A percentile compares a stretch with the other conserved stretches of the same genome.
These are phyloP conservation scores for Guyanaporus albipodus DNA, from an alignment of 768 basidiomycete genomes.

Conservation along the genomic window DNA sequence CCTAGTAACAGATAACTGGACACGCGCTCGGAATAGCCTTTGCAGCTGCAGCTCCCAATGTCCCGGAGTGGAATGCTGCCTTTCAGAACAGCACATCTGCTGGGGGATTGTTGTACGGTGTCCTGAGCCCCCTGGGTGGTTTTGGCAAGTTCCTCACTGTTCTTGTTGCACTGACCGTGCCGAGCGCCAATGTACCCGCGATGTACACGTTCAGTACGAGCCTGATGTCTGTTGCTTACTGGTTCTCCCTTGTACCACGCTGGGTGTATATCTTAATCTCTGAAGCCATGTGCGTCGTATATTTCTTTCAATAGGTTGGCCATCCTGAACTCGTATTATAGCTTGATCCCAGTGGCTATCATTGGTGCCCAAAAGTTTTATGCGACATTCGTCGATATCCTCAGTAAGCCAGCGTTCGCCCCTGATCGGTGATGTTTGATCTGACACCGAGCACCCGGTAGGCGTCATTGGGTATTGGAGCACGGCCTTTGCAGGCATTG, in stretches of 20 bases:
- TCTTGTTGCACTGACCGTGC: constrained; percentile 49
- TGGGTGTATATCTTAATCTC: constrained; percentile 46
- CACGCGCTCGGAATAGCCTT: constrained; percentile 46
- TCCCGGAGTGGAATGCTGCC: constrained; percentile 38
- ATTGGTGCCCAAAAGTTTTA: constrained; percentile 45
- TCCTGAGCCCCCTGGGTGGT: constrained; percentile 37
- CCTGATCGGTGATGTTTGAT: too few relatives aligned
- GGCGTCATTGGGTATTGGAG: constrained; percentile 47
- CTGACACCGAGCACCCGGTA: too few relatives aligned
- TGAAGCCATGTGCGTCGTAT: constrained; percentile 37
- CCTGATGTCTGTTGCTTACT: constrained; percentile 36
- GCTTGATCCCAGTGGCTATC: constrained; percentile 45
- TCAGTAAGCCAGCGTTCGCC: too few relatives aligned
- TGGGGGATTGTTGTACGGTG: constrained; percentile 41
- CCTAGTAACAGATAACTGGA: constrained; percentile 30
- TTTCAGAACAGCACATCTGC: constrained; percentile 41
- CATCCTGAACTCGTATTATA: constrained; percentile 10
- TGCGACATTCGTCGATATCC: constrained; percentile 39
- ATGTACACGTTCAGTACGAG: constrained; percentile 54
- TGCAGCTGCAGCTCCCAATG: constrained; percentile 37
- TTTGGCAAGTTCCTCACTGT: constrained; percentile 48
- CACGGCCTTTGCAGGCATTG: constrained; percentile 34
- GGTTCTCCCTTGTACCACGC: constrained; percentile 38
- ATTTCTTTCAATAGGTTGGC: not conserved
- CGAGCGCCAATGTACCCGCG: constrained; percentile 53